Conservation (phyloP, 2,329 filamentous ascomycete species). For the Thielaviopsis populi region DNA sequence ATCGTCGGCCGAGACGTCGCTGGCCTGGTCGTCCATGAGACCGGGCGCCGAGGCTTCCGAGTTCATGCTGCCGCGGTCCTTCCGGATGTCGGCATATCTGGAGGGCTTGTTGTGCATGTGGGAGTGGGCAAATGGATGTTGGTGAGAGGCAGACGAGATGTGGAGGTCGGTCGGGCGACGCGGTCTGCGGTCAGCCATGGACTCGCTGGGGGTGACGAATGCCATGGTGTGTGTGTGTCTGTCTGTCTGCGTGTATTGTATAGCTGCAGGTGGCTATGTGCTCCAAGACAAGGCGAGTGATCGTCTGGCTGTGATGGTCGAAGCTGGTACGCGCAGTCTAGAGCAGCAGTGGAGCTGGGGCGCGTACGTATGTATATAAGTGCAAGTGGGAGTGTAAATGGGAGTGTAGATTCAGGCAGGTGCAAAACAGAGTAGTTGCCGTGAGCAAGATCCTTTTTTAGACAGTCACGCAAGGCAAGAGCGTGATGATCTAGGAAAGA, state of each 20-base stretch:
- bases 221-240: neutral
- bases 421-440: neutral
- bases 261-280: neutral
- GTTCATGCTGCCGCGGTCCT: slow-evolving; percentile 30
- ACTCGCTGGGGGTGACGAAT: neutral
- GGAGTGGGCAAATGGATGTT: slow-evolving; percentile 9
- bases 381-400: no score
- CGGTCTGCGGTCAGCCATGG: slow-evolving; percentile 4
- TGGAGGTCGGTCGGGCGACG: slow-evolving; percentile 11
- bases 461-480: no score
- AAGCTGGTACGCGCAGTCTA: neutral
- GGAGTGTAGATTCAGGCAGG: no score
- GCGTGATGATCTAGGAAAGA: neutral
- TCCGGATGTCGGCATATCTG: slow-evolving; percentile 18
- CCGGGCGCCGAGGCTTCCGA: slow-evolving; percentile 34
- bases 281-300: neutral
- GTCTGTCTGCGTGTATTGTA: neutral
- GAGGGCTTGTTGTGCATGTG: slow-evolving; percentile 11
- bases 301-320: neutral
- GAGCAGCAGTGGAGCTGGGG: neutral
- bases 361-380: neutral
- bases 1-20: slow-evolving; percentile 37
- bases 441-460: no score
- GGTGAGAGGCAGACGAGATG: slow-evolving; percentile 14
- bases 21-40: slow-evolving; percentile 35